Percentiles rank a stretch among this genome's conserved stretches.
phyloP scores from a whole-genome alignment of 106 monocot genomes.

The Dendrobium officinale region DNA sequence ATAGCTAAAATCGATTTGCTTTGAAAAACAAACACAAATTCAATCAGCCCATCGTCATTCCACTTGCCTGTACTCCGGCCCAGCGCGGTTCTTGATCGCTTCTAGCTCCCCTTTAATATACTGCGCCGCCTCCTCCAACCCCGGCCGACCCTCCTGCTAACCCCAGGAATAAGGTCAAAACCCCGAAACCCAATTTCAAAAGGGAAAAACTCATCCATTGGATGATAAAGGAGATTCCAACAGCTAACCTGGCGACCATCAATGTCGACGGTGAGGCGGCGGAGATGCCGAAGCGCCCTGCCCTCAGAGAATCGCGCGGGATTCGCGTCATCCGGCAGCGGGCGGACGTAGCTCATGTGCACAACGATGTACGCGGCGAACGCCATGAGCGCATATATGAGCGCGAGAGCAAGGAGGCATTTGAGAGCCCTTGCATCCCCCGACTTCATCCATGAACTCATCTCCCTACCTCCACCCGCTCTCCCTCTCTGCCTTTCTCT shows the following conservation, averaged over 20 bases:
- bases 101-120: constrained; percentile 72
- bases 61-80: constrained; percentile 52
- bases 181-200: not conserved
- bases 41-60: not conserved
- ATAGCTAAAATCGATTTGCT: not conserved
- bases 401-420: constrained; percentile 43
- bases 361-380: constrained; percentile 43
- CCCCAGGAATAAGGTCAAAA: not conserved
- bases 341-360: constrained; percentile 60
- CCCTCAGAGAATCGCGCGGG: constrained; percentile 74
- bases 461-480: not conserved
- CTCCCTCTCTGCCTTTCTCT: not conserved
- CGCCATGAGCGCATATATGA: constrained; percentile 49
- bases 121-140: constrained; percentile 74
- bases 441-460: constrained; percentile 6
- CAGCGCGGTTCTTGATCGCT: constrained; percentile 52
- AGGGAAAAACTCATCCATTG: not conserved
- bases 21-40: not conserved
- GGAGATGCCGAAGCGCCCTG: constrained; percentile 72
- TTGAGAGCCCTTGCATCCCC: constrained; percentile 41
- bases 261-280: constrained; percentile 77
- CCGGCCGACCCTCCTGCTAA: constrained; percentile 68
- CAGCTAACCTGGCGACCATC: constrained; percentile 64
- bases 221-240: not conserved
- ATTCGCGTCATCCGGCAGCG: constrained; percentile 66